Percentiles rank a stretch among this genome's conserved stretches.
These are phyloP conservation scores for Pisolithus microcarpus DNA, from an alignment of 768 basidiomycete species.

Conservation along the genomic window DNA sequence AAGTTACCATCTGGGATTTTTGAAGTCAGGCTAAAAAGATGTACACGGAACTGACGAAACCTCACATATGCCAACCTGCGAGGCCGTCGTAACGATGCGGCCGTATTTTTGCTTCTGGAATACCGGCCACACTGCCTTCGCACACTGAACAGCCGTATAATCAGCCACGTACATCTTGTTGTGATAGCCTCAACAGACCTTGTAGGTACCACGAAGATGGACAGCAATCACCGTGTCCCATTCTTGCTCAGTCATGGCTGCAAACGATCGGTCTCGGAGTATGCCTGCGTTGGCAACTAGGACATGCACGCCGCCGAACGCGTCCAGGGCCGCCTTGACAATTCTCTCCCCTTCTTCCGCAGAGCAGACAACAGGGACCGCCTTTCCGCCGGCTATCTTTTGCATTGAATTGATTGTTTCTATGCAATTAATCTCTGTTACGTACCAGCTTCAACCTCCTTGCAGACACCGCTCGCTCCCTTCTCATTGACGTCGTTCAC, in stretches of 20 bases:
- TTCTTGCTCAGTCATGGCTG: slow-evolving; percentile 80
- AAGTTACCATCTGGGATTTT: slow-evolving; percentile 74
- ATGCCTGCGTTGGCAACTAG: slow-evolving; percentile 93
- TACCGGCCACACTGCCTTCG: slow-evolving; percentile 91
- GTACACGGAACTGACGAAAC: slow-evolving; percentile 7
- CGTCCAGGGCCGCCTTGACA: slow-evolving; percentile 78
- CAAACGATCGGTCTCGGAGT: slow-evolving; percentile 88
- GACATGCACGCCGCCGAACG: slow-evolving; percentile 83
- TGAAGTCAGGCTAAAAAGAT: background rate
- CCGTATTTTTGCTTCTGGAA: slow-evolving; percentile 97
- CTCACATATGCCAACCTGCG: slow-evolving; percentile 88
- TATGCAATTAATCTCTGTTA: background rate
- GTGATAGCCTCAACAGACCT: slow-evolving; percentile 36
- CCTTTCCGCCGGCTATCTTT: slow-evolving; percentile 76
- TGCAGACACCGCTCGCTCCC: slow-evolving; percentile 73
- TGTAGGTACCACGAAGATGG: slow-evolving; percentile 88
- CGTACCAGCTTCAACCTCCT: slow-evolving; percentile 77
- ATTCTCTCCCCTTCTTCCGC: slow-evolving; percentile 89
- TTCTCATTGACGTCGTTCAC: slow-evolving; percentile 92
- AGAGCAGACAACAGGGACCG: slow-evolving; percentile 73
- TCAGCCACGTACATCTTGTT: background rate
- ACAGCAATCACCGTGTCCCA: slow-evolving; percentile 91
- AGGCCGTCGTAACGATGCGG: slow-evolving; percentile 90
- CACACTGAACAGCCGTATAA: slow-evolving; percentile 47
- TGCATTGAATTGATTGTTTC: background rate